phyloP scores from a whole-genome alignment of 2,329 filamentous ascomycete species.

The Penicillium brasilianum region DNA sequence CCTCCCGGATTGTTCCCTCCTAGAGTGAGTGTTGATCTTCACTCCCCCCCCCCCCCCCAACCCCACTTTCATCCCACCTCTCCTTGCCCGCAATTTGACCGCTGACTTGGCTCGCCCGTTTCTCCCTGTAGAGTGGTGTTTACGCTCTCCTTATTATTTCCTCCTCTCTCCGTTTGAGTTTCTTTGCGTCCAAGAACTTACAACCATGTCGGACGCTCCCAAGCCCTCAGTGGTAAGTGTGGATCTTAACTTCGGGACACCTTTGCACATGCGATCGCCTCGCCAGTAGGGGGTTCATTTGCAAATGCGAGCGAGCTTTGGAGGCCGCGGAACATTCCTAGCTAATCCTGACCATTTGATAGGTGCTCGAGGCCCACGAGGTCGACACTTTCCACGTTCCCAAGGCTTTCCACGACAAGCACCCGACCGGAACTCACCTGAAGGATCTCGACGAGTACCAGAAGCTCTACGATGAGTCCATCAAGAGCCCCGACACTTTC shows the following conservation, averaged over 20 bases:
- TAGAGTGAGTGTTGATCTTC: constrained; percentile 9
- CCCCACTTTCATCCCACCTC: constrained; percentile 10
- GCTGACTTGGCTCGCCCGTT: not conserved
- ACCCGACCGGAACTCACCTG: constrained; percentile 65
- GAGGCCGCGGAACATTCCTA: not conserved
- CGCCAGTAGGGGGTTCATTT: constrained; percentile 2
- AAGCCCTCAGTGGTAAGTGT: constrained; percentile 49
- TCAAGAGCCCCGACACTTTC: constrained; percentile 85
- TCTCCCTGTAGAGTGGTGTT: constrained; percentile 5
- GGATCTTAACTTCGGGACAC: not conserved
- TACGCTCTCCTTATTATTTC: constrained; percentile 8
- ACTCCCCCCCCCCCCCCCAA: too few species aligned
- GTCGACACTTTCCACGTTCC: constrained; percentile 61
- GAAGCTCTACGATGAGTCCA: constrained; percentile 77
- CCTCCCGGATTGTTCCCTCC: not conserved
- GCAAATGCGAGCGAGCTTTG: not conserved
- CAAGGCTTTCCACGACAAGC: constrained; percentile 62
- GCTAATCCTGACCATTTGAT: constrained; percentile 21
- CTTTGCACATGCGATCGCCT: constrained; percentile 3
- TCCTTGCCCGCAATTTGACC: not conserved
- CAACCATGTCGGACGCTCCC: constrained; percentile 47
- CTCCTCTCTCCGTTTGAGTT: not conserved
- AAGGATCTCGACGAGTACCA: constrained; percentile 66
- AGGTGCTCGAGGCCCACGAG: constrained; percentile 54
- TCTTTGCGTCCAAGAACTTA: constrained; percentile 11